Percentiles rank a stretch among this genome's conserved stretches.
These are phyloP conservation scores for Trichomonas gallinae DNA, from an alignment of 208 protist genomes.

Conservation along the genomic window DNA sequence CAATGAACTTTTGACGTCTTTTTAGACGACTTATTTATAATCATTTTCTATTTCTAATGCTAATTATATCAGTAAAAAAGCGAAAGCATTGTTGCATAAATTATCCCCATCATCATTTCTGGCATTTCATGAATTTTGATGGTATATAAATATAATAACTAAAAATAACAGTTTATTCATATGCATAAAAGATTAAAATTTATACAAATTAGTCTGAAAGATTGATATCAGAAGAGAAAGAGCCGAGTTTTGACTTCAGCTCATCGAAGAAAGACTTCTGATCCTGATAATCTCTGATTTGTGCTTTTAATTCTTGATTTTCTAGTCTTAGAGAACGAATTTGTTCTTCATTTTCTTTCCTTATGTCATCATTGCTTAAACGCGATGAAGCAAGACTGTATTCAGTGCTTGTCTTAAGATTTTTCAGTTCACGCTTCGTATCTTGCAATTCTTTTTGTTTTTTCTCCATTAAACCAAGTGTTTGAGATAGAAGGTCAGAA, in stretches of 20 bases:
- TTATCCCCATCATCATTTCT: too few relatives aligned
- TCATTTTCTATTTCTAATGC: too few relatives aligned
- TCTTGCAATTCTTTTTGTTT: background rate
- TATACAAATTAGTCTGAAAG: background rate
- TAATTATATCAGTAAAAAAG: too few relatives aligned
- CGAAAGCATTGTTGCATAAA: too few relatives aligned
- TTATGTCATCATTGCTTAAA: background rate
- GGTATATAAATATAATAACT: too few relatives aligned
- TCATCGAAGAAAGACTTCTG: background rate
- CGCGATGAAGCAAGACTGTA: background rate
- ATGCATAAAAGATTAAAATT: too few relatives aligned
- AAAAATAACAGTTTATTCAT: too few relatives aligned
- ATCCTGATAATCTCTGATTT: background rate
- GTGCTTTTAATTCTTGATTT: background rate
- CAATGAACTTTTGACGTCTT: too few relatives aligned
- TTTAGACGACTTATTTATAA: too few relatives aligned
- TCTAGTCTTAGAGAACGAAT: background rate
- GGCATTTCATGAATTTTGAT: too few relatives aligned
- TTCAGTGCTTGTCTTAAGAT: background rate
- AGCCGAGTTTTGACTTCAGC: background rate
- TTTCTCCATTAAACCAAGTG: background rate
- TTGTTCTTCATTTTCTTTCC: background rate
- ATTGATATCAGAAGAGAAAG: background rate
- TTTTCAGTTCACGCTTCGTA: background rate
- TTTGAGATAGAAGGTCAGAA: background rate